Percentiles rank a stretch among this genome's conserved stretches.
Conservation (phyloP, 805 yeast species). For the Ogataea pignaliae region DNA sequence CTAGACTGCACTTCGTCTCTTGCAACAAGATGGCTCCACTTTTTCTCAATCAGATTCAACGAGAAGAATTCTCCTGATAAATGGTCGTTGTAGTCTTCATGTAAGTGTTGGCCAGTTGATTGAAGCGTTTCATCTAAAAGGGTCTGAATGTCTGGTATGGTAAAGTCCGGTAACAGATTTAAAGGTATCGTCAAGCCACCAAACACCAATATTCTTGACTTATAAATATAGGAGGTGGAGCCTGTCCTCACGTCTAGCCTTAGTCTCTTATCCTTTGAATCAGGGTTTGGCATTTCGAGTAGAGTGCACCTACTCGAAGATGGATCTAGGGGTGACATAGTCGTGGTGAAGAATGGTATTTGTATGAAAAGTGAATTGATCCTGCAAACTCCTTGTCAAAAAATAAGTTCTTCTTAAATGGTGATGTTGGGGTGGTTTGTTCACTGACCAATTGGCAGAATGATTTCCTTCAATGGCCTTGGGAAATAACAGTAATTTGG, state of each 20-base stretch:
- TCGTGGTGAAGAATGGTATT: neutral
- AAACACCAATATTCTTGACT: conserved; percentile 56
- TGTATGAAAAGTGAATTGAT: neutral
- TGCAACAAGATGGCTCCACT: conserved; percentile 45
- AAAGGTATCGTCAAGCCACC: conserved; percentile 69
- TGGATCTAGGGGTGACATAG: conserved; percentile 62
- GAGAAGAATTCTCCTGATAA: conserved; percentile 62
- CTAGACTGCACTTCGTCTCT: conserved; percentile 14
- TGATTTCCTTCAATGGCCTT: too few relatives aligned
- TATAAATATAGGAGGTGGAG: conserved; percentile 51
- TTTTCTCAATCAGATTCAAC: conserved; percentile 52
- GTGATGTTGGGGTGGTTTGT: too few relatives aligned
- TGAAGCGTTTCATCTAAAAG: conserved; percentile 28
- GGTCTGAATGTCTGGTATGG: conserved; percentile 35
- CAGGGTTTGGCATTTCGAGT: conserved; percentile 49
- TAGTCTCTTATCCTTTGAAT: conserved; percentile 45
- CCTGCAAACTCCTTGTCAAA: too few relatives aligned
- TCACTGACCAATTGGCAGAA: too few relatives aligned
- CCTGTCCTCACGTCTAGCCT: conserved; percentile 65
- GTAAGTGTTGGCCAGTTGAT: conserved; percentile 4
- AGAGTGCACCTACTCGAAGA: conserved; percentile 58
- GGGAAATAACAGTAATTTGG: too few relatives aligned
- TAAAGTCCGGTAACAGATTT: conserved; percentile 35
- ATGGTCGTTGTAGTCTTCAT: conserved; percentile 27
- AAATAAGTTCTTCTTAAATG: too few relatives aligned